Percentiles rank a stretch among this genome's conserved stretches.
Conservation (phyloP, 768 basidiomycete genomes). For the Lactarius pseudohatsudake region DNA sequence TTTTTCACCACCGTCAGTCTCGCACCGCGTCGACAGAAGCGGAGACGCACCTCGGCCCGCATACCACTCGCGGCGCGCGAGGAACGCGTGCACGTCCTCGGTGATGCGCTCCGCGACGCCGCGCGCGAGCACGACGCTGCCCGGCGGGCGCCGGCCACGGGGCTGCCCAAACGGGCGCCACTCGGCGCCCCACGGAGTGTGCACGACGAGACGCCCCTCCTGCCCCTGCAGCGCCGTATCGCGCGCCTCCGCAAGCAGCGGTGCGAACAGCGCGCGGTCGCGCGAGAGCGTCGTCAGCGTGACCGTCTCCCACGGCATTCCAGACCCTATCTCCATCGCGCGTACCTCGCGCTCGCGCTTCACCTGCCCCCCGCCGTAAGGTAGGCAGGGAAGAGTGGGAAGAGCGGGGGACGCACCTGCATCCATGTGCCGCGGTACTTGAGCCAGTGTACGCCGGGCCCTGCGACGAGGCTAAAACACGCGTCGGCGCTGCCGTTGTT, state of each 20-base stretch:
- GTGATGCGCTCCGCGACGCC: constrained; percentile 87
- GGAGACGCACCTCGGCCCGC: constrained; percentile 78
- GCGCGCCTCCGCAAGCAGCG: constrained; percentile 83
- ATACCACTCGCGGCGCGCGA: constrained; percentile 88
- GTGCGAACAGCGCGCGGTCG: constrained; percentile 78
- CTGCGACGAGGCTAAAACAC: constrained; percentile 91
- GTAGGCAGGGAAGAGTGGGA: not conserved
- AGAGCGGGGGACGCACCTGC: constrained; percentile 57
- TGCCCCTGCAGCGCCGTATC: constrained; percentile 81
- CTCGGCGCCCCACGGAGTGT: constrained; percentile 95
- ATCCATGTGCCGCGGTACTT: constrained; percentile 92
- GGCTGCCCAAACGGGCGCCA: constrained; percentile 97
- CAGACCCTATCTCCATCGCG: constrained; percentile 87
- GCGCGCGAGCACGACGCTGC: constrained; percentile 83
- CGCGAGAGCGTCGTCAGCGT: constrained; percentile 89
- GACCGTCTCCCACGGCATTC: constrained; percentile 96
- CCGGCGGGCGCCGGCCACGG: constrained; percentile 77
- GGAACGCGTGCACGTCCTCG: constrained; percentile 76
- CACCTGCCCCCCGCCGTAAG: constrained; percentile 49
- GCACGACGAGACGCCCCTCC: constrained; percentile 93
- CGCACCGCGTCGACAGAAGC: not conserved
- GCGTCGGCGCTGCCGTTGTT: constrained; percentile 91
- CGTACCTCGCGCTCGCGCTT: constrained; percentile 93
- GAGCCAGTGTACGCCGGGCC: constrained; percentile 93
- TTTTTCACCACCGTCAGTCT: constrained; percentile 35